Percentiles rank a stretch among this genome's conserved stretches.
Conservation (phyloP, 257 asterid species). For the Nicotiana obtusifolia region DNA sequence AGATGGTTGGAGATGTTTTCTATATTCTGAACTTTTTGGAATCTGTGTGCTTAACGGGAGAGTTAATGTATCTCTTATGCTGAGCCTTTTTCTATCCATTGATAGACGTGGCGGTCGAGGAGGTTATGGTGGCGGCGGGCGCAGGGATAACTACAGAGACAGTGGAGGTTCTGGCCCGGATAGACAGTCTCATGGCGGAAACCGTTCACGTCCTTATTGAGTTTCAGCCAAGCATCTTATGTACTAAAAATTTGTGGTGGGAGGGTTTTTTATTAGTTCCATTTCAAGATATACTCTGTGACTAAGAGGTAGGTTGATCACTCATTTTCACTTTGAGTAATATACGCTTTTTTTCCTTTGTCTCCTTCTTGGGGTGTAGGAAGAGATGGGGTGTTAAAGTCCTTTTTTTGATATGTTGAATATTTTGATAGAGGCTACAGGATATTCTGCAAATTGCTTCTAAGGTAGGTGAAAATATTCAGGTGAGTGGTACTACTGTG, state of each 20-base stretch:
- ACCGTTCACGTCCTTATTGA: constrained; percentile 93
- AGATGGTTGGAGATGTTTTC: background rate
- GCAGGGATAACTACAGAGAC: constrained; percentile 79
- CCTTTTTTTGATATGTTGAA: constrained; percentile 56
- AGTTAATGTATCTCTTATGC: background rate
- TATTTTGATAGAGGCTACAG: constrained; percentile 84
- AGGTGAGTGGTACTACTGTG: constrained; percentile 87
- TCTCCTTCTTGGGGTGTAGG: constrained; percentile 31
- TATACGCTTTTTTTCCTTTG: constrained; percentile 39
- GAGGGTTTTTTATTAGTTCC: constrained; percentile 61
- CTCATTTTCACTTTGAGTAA: constrained; percentile 36
- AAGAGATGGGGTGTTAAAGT: constrained; percentile 31
- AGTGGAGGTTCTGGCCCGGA: constrained; percentile 95
- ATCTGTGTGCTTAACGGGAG: background rate
- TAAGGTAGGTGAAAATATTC: constrained; percentile 73
- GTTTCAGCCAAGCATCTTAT: constrained; percentile 37
- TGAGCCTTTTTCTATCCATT: background rate
- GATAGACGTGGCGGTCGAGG: constrained; percentile 88
- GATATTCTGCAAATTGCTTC: constrained; percentile 94
- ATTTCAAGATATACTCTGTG: constrained; percentile 65
- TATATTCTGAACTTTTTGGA: background rate
- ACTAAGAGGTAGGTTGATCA: constrained; percentile 84
- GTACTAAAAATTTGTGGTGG: constrained; percentile 73
- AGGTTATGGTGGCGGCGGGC: constrained; percentile 56
- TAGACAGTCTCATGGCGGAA: constrained; percentile 84